Percentiles rank a stretch among this genome's conserved stretches.
Evolutionary conservation across 1,139 yeast species (phyloP).

Genomic region (Lizanozyma gosingica): DNA sequence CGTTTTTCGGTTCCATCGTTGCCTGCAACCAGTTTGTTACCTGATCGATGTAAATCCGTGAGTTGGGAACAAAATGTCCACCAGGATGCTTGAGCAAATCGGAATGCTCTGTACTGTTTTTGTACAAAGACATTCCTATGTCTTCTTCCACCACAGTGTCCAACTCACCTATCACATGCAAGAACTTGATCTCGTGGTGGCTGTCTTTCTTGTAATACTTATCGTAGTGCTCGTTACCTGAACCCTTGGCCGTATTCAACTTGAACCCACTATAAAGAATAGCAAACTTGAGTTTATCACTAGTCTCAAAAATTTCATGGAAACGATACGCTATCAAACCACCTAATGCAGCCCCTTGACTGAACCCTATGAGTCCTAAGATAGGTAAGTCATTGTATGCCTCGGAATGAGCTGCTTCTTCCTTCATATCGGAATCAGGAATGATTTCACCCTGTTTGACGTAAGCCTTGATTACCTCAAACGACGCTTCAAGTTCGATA

Average conservation of each 20-base stretch:
- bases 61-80: constrained; percentile 80
- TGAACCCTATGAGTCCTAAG: constrained; percentile 35
- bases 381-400: constrained; percentile 23
- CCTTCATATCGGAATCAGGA: constrained; percentile 19
- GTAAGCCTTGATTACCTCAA: constrained; percentile 22
- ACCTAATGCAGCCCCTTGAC: constrained; percentile 49
- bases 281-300: constrained; percentile 39
- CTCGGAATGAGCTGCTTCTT: constrained; percentile 8
- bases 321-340: constrained; percentile 43
- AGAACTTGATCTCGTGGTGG: constrained; percentile 32
- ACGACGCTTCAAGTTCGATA: constrained; percentile 20
- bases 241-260: constrained; percentile 37
- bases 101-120: constrained; percentile 39
- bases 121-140: constrained; percentile 49
- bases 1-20: constrained; percentile 8
- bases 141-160: constrained; percentile 85
- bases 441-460: constrained; percentile 23
- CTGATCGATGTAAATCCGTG: constrained; percentile 49
- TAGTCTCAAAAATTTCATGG: constrained; percentile 15
- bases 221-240: constrained; percentile 19
- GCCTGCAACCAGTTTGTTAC: constrained; percentile 47
- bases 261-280: constrained; percentile 74
- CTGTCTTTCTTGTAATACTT: constrained; percentile 39
- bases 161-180: constrained; percentile 79
- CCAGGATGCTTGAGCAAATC: constrained; percentile 65